phyloP scores from a whole-genome alignment of 148 eudicot species.

The Diospyros lotus region DNA sequence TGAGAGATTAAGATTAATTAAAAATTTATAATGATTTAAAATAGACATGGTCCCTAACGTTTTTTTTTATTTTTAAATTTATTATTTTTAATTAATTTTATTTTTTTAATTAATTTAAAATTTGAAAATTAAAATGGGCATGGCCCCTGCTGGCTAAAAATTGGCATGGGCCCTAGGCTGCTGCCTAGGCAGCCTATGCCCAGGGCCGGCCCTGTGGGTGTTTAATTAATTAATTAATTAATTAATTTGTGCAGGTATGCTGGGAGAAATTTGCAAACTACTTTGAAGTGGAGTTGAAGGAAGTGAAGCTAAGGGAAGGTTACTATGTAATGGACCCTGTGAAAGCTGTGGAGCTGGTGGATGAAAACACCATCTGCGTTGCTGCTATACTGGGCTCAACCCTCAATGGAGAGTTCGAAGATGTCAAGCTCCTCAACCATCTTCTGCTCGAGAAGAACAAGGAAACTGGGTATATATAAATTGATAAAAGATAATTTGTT shows the following conservation, averaged over 20 bases:
- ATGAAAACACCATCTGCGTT: slow-evolving; percentile 20
- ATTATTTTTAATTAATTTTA: too few species aligned
- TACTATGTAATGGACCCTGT: slow-evolving; percentile 18
- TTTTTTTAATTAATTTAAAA: too few species aligned
- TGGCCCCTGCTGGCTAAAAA: too few species aligned
- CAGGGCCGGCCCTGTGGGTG: too few species aligned
- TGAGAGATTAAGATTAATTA: too few species aligned
- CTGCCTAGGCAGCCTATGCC: too few species aligned
- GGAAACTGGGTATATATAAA: slow-evolving; percentile 4
- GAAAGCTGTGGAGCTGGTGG: slow-evolving; percentile 15
- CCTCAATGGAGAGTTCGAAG: slow-evolving; percentile 18
- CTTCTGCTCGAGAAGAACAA: slow-evolving; percentile 13
- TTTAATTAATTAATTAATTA: neutral
- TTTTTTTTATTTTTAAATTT: too few species aligned
- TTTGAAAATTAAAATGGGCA: too few species aligned
- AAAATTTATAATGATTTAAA: too few species aligned
- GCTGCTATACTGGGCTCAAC: slow-evolving; percentile 20
- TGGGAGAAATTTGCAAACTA: slow-evolving; percentile 21
- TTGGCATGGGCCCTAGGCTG: too few species aligned
- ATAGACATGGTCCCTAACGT: too few species aligned
- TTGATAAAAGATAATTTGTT: too few species aligned
- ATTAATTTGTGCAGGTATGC: slow-evolving; percentile 6
- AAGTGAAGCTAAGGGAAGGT: slow-evolving; percentile 17
- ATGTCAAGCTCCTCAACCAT: slow-evolving; percentile 17
- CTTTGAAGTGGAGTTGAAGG: slow-evolving; percentile 18